Conservation (phyloP, 2,329 filamentous ascomycete genomes). For the Chalaropsis ovoidea region DNA sequence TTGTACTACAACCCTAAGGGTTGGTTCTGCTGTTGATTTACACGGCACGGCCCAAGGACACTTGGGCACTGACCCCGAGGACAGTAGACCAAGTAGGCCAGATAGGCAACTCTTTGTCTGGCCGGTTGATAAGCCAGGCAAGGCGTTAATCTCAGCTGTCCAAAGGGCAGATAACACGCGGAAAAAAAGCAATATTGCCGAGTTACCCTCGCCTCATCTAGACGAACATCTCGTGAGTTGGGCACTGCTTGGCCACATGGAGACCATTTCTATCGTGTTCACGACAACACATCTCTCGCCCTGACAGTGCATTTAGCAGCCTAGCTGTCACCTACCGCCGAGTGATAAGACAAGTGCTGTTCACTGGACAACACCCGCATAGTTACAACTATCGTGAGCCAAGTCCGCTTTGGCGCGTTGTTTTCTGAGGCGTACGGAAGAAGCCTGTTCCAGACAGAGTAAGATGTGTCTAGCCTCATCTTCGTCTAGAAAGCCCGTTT, state of each 20-base stretch:
- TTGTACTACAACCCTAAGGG: constrained; percentile 1
- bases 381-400: background rate
- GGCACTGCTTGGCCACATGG: background rate
- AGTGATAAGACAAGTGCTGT: background rate
- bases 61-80: background rate
- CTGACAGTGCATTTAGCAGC: background rate
- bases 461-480: constrained; percentile 9
- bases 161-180: too few species aligned
- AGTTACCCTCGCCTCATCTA: background rate
- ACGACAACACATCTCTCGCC: background rate
- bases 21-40: background rate
- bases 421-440: background rate
- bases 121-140: background rate
- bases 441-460: background rate
- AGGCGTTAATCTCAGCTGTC: too few species aligned
- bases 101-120: background rate
- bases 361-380: background rate
- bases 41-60: background rate
- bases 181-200: background rate
- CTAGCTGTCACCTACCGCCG: background rate
- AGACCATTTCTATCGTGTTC: background rate
- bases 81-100: background rate
- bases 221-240: background rate
- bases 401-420: background rate
- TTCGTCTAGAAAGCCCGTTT: background rate